These are phyloP conservation scores for Gigaspora rosea DNA, from an alignment of 192 early-diverging fungal species.

Conservation along the genomic window DNA sequence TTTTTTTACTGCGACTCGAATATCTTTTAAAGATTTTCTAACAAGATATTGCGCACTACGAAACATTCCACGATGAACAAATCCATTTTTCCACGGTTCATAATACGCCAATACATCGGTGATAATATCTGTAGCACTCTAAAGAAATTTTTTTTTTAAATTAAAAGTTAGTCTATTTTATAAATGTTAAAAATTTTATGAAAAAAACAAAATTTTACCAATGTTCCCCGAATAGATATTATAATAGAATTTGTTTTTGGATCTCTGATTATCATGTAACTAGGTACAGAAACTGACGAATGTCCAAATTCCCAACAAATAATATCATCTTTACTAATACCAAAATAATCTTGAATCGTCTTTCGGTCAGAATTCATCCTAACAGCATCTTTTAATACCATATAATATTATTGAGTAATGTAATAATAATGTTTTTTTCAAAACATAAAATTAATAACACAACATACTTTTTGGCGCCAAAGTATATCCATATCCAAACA, in stretches of 20 bases:
- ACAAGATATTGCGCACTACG: constrained; percentile 45
- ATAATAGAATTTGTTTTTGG: constrained; percentile 43
- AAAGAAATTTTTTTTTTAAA: not conserved
- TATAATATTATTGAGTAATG: not conserved
- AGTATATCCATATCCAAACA: constrained; percentile 16
- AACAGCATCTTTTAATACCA: constrained; percentile 37
- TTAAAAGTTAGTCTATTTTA: not conserved
- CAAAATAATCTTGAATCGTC: constrained; percentile 45
- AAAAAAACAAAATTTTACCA: constrained; percentile 30
- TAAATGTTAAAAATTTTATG: too few relatives aligned
- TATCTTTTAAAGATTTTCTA: constrained; percentile 41
- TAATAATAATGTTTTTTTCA: not conserved
- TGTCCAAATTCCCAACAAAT: constrained; percentile 47
- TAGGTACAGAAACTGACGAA: constrained; percentile 39
- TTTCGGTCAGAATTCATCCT: constrained; percentile 48
- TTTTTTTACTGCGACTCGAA: constrained; percentile 39
- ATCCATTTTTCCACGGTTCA: constrained; percentile 45
- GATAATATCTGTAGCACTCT: constrained; percentile 47
- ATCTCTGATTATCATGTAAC: constrained; percentile 45
- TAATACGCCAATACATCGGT: constrained; percentile 46
- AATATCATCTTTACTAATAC: constrained; percentile 45
- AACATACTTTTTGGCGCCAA: not conserved
- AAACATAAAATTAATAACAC: not conserved
- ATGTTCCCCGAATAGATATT: constrained; percentile 46
- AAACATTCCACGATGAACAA: constrained; percentile 47